These are phyloP conservation scores for Arthrinium puccinioides DNA, from an alignment of 2,329 filamentous ascomycete genomes.

Conservation along the genomic window DNA sequence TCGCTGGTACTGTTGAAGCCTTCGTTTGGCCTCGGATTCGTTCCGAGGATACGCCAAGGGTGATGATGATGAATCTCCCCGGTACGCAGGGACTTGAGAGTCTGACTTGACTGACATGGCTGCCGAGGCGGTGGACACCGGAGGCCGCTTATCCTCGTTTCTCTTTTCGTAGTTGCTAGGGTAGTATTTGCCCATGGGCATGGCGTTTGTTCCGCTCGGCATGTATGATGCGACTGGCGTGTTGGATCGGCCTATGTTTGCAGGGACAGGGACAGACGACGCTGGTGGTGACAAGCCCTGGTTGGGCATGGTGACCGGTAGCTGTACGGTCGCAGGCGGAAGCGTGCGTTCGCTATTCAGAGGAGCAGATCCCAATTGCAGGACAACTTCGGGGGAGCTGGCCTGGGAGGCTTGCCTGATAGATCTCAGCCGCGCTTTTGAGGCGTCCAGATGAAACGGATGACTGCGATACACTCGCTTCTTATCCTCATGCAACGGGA, in stretches of 20 bases:
- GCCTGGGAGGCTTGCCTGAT: constrained; percentile 25
- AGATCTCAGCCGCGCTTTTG: constrained; percentile 29
- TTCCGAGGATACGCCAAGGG: constrained; percentile 26
- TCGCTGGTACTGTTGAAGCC: constrained; percentile 50
- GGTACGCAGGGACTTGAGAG: constrained; percentile 22
- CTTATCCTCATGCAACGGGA: constrained; percentile 52
- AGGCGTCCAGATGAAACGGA: constrained; percentile 39
- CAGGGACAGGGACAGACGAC: neutral
- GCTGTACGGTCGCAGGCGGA: neutral
- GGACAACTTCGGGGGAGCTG: constrained; percentile 12
- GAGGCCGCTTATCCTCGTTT: constrained; percentile 19
- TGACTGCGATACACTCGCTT: constrained; percentile 40
- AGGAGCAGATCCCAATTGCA: constrained; percentile 5
- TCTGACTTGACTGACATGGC: constrained; percentile 28
- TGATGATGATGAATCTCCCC: constrained; percentile 10
- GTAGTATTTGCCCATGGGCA: constrained; percentile 53
- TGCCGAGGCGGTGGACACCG: constrained; percentile 16
- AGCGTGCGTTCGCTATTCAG: neutral
- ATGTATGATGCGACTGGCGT: constrained; percentile 44
- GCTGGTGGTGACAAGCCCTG: constrained; percentile 5
- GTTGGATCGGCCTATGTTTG: constrained; percentile 16
- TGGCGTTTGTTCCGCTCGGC: constrained; percentile 40
- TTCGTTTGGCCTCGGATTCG: constrained; percentile 41
- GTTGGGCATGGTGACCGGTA: constrained; percentile 5
- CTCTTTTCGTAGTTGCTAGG: constrained; percentile 51